A percentile compares a stretch with the other conserved stretches of the same genome.
These are phyloP conservation scores for Parsonsia alboflavescens DNA, from an alignment of 257 asterid genomes.

Conservation along the genomic window DNA sequence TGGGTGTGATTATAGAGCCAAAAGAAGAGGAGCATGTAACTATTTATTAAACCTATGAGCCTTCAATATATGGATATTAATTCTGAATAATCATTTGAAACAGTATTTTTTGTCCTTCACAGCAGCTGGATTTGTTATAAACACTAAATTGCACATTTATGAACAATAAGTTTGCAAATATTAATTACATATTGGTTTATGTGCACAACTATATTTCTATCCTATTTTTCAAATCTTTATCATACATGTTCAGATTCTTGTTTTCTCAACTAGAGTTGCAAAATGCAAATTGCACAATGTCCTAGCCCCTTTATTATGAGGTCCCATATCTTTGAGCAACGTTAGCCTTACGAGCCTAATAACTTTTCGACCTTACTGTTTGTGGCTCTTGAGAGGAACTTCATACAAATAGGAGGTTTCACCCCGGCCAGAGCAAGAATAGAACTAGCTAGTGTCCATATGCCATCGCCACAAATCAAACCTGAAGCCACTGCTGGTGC, in stretches of 20 bases:
- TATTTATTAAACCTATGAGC: neutral
- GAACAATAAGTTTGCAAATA: neutral
- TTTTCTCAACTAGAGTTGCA: neutral
- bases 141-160: neutral
- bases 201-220: neutral
- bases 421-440: conserved; percentile 53
- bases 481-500: conserved; percentile 69
- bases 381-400: conserved; percentile 44
- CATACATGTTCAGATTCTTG: neutral
- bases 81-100: neutral
- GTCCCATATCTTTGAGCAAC: neutral
- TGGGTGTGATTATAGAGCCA: neutral
- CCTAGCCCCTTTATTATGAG: neutral
- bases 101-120: neutral
- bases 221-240: neutral
- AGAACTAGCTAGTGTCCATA: conserved; percentile 55
- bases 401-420: conserved; percentile 67
- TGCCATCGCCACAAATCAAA: conserved; percentile 59
- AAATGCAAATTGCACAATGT: neutral
- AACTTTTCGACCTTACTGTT: conserved; percentile 34
- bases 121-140: neutral
- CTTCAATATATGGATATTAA: neutral
- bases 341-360: conserved; percentile 11
- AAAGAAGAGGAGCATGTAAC: neutral
- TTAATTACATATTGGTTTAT: neutral